These are phyloP conservation scores for Decorospora gaudefroyi DNA, from an alignment of 2,329 filamentous ascomycete species.

Conservation along the genomic window DNA sequence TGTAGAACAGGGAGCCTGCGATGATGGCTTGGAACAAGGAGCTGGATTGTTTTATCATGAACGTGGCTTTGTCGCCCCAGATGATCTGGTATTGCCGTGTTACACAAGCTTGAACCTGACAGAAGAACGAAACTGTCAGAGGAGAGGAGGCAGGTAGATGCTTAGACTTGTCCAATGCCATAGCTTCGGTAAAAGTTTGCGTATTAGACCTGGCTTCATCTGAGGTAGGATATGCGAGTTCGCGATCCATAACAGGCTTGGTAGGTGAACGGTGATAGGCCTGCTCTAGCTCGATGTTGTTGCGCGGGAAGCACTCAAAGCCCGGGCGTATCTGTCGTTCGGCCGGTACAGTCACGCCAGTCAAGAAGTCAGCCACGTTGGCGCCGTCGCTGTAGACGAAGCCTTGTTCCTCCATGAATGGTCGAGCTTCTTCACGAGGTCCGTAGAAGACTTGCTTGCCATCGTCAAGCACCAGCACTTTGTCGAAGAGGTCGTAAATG, in stretches of 20 bases:
- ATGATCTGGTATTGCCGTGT: conserved; percentile 67
- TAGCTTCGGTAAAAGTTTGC: conserved; percentile 58
- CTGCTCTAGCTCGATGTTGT: conserved; percentile 49
- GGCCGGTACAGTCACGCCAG: conserved; percentile 63
- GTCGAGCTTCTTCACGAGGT: conserved; percentile 60
- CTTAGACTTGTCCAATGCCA: conserved; percentile 61
- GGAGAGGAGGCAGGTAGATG: conserved; percentile 59
- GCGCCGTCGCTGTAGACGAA: conserved; percentile 66
- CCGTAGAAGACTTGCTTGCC: conserved; percentile 78
- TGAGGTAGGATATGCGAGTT: conserved; percentile 62
- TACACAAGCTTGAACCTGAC: conserved; percentile 61
- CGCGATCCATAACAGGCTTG: conserved; percentile 56
- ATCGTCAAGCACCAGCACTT: conserved; percentile 73
- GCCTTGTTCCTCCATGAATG: conserved; percentile 69
- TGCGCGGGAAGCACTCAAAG: conserved; percentile 52
- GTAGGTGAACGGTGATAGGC: conserved; percentile 58
- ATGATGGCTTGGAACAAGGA: conserved; percentile 65
- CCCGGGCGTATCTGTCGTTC: conserved; percentile 50
- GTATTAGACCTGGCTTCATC: conserved; percentile 50
- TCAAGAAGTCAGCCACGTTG: conserved; percentile 76
- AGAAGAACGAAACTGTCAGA: conserved; percentile 49
- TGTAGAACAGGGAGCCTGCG: conserved; percentile 69
- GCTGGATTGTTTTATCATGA: conserved; percentile 64
- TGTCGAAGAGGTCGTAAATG: conserved; percentile 69
- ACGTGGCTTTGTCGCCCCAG: conserved; percentile 66